Evolutionary conservation across 1,284 basidiomycete genomes (phyloP).

Genomic region (Boletus smithii): DNA sequence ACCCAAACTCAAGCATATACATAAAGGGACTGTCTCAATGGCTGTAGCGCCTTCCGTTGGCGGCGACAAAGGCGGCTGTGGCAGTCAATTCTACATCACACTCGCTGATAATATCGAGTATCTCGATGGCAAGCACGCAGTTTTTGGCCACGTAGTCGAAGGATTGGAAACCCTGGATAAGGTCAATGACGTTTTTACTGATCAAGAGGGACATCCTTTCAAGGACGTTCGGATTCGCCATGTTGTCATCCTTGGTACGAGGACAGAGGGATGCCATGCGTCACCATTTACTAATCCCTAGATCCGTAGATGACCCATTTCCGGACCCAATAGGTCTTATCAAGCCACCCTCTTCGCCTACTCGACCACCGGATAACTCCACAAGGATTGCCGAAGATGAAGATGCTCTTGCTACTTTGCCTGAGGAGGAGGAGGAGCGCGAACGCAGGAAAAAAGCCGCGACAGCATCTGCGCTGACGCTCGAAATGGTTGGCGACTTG

Average conservation of each 20-base stretch:
- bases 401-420: conserved; percentile 71
- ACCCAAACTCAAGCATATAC: conserved; percentile 78
- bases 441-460: conserved; percentile 82
- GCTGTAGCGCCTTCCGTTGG: conserved; percentile 78
- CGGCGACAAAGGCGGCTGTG: conserved; percentile 76
- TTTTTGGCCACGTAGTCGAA: conserved; percentile 94
- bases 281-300: conserved; percentile 5
- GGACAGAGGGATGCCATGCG: background rate
- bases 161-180: conserved; percentile 91
- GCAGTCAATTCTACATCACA: conserved; percentile 96
- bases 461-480: conserved; percentile 87
- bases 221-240: conserved; percentile 93
- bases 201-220: conserved; percentile 85
- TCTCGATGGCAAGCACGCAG: conserved; percentile 92
- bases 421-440: conserved; percentile 81
- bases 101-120: conserved; percentile 90
- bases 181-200: conserved; percentile 87
- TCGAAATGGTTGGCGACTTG: conserved; percentile 99
- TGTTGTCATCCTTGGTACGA: conserved; percentile 82
- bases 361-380: conserved; percentile 75
- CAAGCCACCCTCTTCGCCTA: conserved; percentile 75
- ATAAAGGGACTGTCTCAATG: conserved; percentile 94
- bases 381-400: conserved; percentile 91
- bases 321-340: conserved; percentile 78
- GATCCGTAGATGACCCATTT: conserved; percentile 83